Evolutionary conservation across 495 filamentous ascomycete species (phyloP), one percentile per base, ranked within the genome.

Genomic region (Pseudevernia furfuracea): DNA sequence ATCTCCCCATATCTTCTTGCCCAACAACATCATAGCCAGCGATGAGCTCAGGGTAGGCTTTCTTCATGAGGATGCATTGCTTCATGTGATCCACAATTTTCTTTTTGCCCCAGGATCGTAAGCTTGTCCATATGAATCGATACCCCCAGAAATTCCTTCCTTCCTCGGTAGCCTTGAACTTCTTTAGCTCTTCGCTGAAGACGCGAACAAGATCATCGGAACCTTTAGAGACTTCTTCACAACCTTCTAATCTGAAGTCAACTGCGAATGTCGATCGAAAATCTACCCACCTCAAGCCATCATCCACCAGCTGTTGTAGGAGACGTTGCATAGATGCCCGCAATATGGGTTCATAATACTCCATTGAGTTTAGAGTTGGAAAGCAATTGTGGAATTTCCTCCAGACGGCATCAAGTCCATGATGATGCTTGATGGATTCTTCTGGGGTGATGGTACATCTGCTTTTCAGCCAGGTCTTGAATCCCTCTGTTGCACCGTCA

Each of bases 261-360:
- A 84, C 80, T 28, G 75, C 74, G 73, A 92, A 92, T 1, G 77
- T 80, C 59, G 82, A 77, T 43, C 85, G 78, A 60, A 80, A 77
- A 52, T 83, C 76, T 58, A 76, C 86, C 81, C 92, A 97, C 67
- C 79, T 81, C 32, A 97, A 81, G 1, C 91, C 89, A 73, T 98
- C 93, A 3, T 82, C 84, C 11, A 84, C 76, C 9, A 97, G 73
- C 30, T 88, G 77, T 19, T 77, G 75, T 67, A 94, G 81, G 67
- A 96, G 75, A 4, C 82, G 80, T 19, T 78, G 81, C 66, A 96
- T 74, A 68, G 89, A 93, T 34, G 78, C 77, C 32, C 91, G 86
- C 76, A 91, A 92, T 61, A 98, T 91, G 0, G 94, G 92, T 73
- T 97, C 94, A 74, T 97, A 96, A 75, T 84, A 88, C 23, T 96